phyloP scores from a whole-genome alignment of 1,139 yeast genomes.

The Blastobotrys ciferrii region DNA sequence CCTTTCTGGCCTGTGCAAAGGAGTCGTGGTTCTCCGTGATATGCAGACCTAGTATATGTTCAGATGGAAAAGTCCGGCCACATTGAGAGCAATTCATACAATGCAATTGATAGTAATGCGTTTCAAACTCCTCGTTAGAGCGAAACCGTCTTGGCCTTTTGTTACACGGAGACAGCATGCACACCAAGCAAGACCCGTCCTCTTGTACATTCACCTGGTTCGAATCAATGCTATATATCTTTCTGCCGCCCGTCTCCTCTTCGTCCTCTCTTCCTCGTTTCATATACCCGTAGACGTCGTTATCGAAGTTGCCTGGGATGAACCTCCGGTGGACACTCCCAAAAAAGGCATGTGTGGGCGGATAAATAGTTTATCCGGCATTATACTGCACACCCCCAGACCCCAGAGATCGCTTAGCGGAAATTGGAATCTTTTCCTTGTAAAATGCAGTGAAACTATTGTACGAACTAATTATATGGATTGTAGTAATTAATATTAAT shows the following conservation, averaged over 20 bases:
- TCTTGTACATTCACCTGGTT: neutral
- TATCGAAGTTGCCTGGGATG: neutral
- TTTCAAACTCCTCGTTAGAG: conserved; percentile 23
- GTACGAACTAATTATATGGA: too few species aligned
- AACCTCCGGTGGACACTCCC: neutral
- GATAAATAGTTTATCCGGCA: too few species aligned
- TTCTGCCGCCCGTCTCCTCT: neutral
- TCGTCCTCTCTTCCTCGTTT: conserved; percentile 8
- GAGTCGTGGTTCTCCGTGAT: conserved; percentile 57
- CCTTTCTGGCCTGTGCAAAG: conserved; percentile 40
- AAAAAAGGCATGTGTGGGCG: too few species aligned
- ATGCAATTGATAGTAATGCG: conserved; percentile 27
- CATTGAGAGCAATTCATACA: conserved; percentile 44
- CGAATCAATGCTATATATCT: conserved; percentile 5
- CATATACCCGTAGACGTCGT: neutral
- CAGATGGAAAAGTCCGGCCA: conserved; percentile 44
- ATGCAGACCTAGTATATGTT: conserved; percentile 47
- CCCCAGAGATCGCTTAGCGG: too few species aligned
- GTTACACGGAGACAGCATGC: conserved; percentile 22
- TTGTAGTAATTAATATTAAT: too few species aligned
- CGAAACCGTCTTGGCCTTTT: conserved; percentile 14
- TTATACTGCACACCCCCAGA: too few species aligned
- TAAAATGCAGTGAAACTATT: too few species aligned
- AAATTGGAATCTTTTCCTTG: too few species aligned
- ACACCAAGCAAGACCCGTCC: conserved; percentile 5